Base-by-base conservation (phyloP, 1,284 basidiomycete genomes). In the Cutaneotrichosporon cavernicola region DNA sequence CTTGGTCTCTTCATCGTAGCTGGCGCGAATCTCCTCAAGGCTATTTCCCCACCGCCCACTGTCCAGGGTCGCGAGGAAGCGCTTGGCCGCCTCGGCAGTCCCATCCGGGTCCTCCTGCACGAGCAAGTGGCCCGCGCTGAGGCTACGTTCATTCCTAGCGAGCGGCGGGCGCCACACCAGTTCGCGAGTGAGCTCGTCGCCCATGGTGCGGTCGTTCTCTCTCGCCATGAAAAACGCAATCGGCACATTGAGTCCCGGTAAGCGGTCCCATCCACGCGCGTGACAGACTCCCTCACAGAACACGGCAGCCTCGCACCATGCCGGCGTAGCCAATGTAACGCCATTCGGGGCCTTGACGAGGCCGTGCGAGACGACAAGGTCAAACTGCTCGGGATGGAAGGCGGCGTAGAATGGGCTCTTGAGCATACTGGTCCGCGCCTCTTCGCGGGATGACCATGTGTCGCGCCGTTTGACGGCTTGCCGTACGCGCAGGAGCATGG, bases 361-460 rank as follows among this genome's bases (percentile, higher is more conserved):
- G 4, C 85, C 90, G 67, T 87, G 85, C 21, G 88, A 82, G 47
- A 92, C 80, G 74, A 92, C 92, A 4, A 84, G 67, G 18, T 85
- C 81, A 21, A 64, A 67, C 11, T 40, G 49, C 6, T 47, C 26
- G 14, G 56, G 49, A 22, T 64, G 52, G 57, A 58, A 67, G 16
- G 30, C 18, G 30, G 52, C 49, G 57, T 52, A 67, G 30, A 67
- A 62, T 9, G 47, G 47, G 4, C 34, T 43, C 47, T 32, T 11
- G 38, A 16, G 10, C 55, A 64, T 18, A 5, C 53, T 55, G 0
- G 56, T 40, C 9, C 60, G 52, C 8, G 65, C 65, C 0, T 58
- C 62, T 9, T 32, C 22, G 4, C 65, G 52, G 0, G 62, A 56
- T 0, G 38, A 8, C 63, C 62, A 67, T 0, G 32, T 50, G 26